Conservation (phyloP, 2,329 filamentous ascomycete species). For the Blastomyces parvus region DNA sequence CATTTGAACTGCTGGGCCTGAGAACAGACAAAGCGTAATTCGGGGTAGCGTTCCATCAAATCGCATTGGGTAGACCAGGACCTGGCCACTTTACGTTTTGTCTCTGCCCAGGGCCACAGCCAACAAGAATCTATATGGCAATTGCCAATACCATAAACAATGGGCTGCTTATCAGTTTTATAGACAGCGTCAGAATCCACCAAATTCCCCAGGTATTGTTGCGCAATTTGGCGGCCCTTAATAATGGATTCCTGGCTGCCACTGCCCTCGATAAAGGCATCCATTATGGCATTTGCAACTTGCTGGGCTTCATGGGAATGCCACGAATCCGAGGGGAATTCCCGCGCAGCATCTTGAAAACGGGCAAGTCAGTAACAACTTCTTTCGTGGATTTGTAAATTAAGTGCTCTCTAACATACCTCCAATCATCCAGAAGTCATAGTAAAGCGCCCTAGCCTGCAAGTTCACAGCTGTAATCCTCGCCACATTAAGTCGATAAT, state of each 20-base stretch:
- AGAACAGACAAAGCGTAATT: constrained; percentile 84
- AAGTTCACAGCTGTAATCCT: constrained; percentile 85
- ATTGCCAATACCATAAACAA: constrained; percentile 85
- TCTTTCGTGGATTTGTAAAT: background rate
- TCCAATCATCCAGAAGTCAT: constrained; percentile 92
- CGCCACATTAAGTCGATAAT: constrained; percentile 65
- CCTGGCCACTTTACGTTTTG: constrained; percentile 87
- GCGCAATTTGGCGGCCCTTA: constrained; percentile 71
- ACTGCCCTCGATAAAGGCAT: constrained; percentile 73
- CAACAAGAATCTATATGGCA: constrained; percentile 98
- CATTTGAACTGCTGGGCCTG: constrained; percentile 98
- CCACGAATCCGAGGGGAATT: constrained; percentile 81
- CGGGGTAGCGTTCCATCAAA: constrained; percentile 87
- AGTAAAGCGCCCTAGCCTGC: constrained; percentile 69
- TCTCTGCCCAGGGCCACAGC: constrained; percentile 98
- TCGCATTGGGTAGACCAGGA: constrained; percentile 97
- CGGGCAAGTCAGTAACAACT: background rate
- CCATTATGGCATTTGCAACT: constrained; percentile 79
- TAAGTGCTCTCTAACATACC: constrained; percentile 22
- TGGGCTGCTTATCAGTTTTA: constrained; percentile 58
- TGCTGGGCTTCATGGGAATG: constrained; percentile 79
- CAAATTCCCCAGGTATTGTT: constrained; percentile 68
- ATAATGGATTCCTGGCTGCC: constrained; percentile 63
- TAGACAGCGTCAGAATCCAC: constrained; percentile 82
- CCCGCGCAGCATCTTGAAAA: constrained; percentile 65